Base-by-base conservation (phyloP, 2,329 filamentous ascomycete species). In the Fusarium cyanostomum region DNA sequence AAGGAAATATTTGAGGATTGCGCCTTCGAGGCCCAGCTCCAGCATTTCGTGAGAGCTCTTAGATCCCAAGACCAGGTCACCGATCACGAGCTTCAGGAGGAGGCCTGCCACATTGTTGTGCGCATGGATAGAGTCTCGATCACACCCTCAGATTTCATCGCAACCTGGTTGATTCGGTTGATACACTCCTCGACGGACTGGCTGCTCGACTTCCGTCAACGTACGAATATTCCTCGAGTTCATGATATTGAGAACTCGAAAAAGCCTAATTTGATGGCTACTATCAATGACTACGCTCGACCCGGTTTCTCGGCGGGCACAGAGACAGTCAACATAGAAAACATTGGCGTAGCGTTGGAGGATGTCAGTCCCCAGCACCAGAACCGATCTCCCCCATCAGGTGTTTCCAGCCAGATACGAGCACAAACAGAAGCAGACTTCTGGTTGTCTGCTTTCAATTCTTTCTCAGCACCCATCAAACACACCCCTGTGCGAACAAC, bases 1-100 rank as follows among this genome's bases (percentile, higher is more conserved):
- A 46, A 50, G 0, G 56, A 65, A 1, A 67, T 73, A 0, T 74
- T 74, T 13, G 69, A 74, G 12, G 56, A 58, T 0, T 74, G 72
- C 9, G 66, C 68, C 8, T 64, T 74, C 1, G 72, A 74, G 30
- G n/a, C 42, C 4, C 65, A 66, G 1, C 18, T 74, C 0, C 21
- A 56, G 2, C 35, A 56, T 3, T 62, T 66, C n/a, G 54, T 69
- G 3, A 53, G 38, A 8, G 52, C 43, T 27, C 8, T 52, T 8
- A 45, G 12, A 8, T 15, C 39, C 2, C 18, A 38, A 33, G 34
- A 13, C 7, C 28, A 27, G 9, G 5, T 61, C 2, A 28, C 54
- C 1, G 50, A 69, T 8, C 18, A 33, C 5, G 62, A 70, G 15
- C 35, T 69, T 1, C 64, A 68, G 15, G 37, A 38, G 2, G 62